Base-by-base conservation (phyloP, 805 yeast genomes). In the Metschnikowia cubensis region DNA sequence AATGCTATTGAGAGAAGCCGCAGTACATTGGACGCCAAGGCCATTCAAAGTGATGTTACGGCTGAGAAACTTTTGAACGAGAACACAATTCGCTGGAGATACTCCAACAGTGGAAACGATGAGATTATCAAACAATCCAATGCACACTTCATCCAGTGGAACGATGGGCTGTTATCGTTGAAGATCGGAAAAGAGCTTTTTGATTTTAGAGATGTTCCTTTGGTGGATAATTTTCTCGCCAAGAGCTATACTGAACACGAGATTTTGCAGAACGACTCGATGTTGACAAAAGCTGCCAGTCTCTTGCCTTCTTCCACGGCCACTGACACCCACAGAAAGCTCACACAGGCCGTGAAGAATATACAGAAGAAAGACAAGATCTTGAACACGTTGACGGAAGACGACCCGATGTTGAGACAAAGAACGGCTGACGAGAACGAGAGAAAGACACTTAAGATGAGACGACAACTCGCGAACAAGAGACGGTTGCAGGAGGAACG, bases 11-110 rank as follows among this genome's bases (percentile, higher is more conserved):
- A 65, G 42, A 51, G 75, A 54, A 48, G 56, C 18, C 51, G 60
- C 31, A 58, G 59, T 35, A 52, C 67, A 3, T 65, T 71, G 37
- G 56, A 73, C 21, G 70, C 74, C 13, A 73, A 74, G 43, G 79
- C 76, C 36, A 78, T 76, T 37, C 76, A 79, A 53, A 70, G 66
- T 43, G 76, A 70, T 42, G 55, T 66, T 34, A 66, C 83, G n/a
- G 80, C 84, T 35, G 87, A 84, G 53, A 81, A 81, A 60, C 70
- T 85, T 33, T 75, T 81, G 49, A 89, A 85, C 54, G 90, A 87
- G 61, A 92, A 90, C 66, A 89, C 97, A 0, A 75, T 94, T 33
- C 81, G 99, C 63, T 94, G 99, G 99, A 82, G 96, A 68, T 92
- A 91, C 66, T 85, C 89, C 14, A 81, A 85, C 51, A 84, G 83